Evolutionary conservation across 2,329 filamentous ascomycete genomes (phyloP).

Genomic region (Erysiphe neolycopersici): DNA sequence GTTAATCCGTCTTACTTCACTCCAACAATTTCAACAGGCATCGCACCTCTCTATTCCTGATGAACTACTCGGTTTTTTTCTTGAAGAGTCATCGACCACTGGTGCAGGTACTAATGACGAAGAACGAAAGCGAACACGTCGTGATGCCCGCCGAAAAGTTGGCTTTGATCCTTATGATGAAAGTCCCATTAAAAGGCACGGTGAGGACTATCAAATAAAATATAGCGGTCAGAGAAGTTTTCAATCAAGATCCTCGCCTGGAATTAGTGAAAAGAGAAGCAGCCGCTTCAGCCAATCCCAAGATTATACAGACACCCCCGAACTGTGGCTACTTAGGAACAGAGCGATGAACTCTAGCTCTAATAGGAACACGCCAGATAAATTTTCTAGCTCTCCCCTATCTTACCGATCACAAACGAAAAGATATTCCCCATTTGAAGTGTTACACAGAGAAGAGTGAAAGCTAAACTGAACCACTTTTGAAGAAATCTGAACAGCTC

Average conservation of each 20-base stretch:
- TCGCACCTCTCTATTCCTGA: conserved; percentile 46
- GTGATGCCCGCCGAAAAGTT: conserved; percentile 31
- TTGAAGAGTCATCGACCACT: conserved; percentile 38
- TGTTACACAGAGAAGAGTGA: background rate
- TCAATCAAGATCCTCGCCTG: background rate
- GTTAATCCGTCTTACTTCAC: conserved; percentile 40
- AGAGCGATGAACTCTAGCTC: conserved; percentile 3
- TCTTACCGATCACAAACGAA: conserved; percentile 8
- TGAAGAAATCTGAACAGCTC: no score
- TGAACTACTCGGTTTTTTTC: conserved; percentile 49
- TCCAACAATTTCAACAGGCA: conserved; percentile 50
- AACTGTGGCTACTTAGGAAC: conserved; percentile 8
- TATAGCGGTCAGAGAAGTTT: background rate
- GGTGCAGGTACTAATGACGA: conserved; percentile 35
- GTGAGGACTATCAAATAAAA: conserved; percentile 21
- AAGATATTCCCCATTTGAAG: background rate
- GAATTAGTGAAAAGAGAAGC: conserved; percentile 22
- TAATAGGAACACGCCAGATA: conserved; percentile 2
- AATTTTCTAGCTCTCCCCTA: conserved; percentile 5
- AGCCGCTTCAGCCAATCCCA: conserved; percentile 3
- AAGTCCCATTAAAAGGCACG: conserved; percentile 32
- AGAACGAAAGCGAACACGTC: conserved; percentile 28
- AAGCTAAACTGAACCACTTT: no score
- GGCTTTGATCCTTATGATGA: conserved; percentile 51
- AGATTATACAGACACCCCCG: conserved; percentile 5